Base-by-base conservation (phyloP, 2,329 filamentous ascomycete genomes). In the Plenodomus biglobosus region DNA sequence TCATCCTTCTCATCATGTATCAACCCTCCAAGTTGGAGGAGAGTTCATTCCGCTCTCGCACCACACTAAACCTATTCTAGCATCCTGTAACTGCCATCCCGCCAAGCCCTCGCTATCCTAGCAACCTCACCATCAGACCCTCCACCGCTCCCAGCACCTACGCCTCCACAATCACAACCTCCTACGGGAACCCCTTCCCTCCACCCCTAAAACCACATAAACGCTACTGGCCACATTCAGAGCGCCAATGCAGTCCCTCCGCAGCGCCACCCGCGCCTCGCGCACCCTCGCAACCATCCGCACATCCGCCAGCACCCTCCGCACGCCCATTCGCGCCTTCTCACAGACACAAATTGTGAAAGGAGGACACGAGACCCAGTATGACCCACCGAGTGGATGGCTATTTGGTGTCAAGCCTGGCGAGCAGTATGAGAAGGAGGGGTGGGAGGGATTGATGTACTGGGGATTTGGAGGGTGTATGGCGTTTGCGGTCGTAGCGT, bases 401-500 rank as follows among this genome's bases (percentile, higher is more conserved):
- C 84, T 99, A 65, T 96, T 89, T 74, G 92, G 92, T 60, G 83
- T 96, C 65, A 92, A 91, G 80, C 94, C 94, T 30, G 92, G 92
- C 55, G 90, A 96, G 84, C 95, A 96, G 80, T 85, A 90, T 71
- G 85, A 95, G 82, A 88, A 90, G 74, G 94, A 99, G 78, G 94
- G 92, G 43, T 99, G 94, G 94, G 94, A 99, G 81, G 85, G 80
- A 59, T 76, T 91, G 46, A 92, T 87, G 79, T 87, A 87, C 72
- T 89, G 88, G 72, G 91, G 92, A 41, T 91, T 95, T 75, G 88
- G 86, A 71, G 90, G 89, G 45, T 87, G 85, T 67, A 76, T 95
- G 67, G 75, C 84, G 21, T 79, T 90, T 58, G 86, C 85, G 45
- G 84, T 83, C 53, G 79, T 96, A 58, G 90, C 88, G 58, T 90